phyloP scores from a whole-genome alignment of 169 alveolate genomes.

The Perkinsus chesapeaki region DNA sequence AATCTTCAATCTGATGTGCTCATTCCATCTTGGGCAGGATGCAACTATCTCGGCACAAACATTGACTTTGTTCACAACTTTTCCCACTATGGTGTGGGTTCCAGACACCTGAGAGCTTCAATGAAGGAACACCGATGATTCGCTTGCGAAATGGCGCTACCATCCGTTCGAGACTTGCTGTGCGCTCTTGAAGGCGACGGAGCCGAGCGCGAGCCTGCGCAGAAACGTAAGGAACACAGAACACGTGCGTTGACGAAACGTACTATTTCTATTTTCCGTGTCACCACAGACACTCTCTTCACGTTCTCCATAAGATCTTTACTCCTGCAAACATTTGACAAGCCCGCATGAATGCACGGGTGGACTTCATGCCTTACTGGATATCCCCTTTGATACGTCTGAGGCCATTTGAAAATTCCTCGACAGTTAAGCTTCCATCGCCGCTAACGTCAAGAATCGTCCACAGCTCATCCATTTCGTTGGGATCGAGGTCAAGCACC shows the following conservation, averaged over 20 bases:
- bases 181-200: not conserved
- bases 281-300: not conserved
- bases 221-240: no score
- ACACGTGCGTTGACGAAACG: not conserved
- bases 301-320: not conserved
- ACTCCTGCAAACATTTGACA: not conserved
- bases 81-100: not conserved
- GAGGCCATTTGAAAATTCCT: not conserved
- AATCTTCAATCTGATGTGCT: not conserved
- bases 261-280: not conserved
- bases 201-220: not conserved
- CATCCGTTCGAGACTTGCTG: not conserved
- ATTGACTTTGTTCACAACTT: not conserved
- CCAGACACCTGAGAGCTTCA: not conserved
- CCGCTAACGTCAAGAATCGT: not conserved
- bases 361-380: not conserved
- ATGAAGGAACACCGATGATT: not conserved
- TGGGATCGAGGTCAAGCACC: not conserved
- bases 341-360: not conserved
- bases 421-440: not conserved
- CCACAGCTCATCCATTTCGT: not conserved
- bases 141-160: not conserved
- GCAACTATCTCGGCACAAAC: not conserved
- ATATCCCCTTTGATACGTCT: not conserved
- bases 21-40: not conserved